Evolutionary conservation across 129 eudicot genomes (phyloP), one percentile per base, ranked within the genome.

Genomic region (Flaveria robusta): DNA sequence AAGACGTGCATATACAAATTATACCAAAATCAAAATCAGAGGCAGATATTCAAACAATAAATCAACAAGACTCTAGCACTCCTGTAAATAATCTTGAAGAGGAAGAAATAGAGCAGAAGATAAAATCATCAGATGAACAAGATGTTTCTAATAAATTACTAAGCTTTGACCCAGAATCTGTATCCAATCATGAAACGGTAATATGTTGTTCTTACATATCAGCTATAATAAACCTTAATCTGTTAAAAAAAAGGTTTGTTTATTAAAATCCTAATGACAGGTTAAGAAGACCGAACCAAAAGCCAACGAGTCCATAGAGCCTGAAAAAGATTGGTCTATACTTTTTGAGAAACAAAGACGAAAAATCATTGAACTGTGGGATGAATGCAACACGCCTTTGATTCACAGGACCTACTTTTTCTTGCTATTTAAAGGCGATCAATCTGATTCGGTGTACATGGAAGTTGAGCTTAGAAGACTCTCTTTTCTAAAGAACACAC

Each of bases 401-500:
- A 87, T 91, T 72, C 97, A 91, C 59, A 84, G 98, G 68, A 82
- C 86, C 79, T 87, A 80, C 56, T 93, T 93, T 74, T 88, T 83
- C 87, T 82, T 93, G 77, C 84, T 93, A 22, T 93, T 93, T 60
- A 85, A 84, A 81, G 98, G 98, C 6, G 98, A 93, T 64, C 86
- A 73, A 34, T 85, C 97, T 3, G 98, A 93, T 68, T 78, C 95
- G 6, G 85, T 91, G 23, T 93, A 93, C 87, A 69, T 93, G 91
- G 97, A 90, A 65, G 98, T 93, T 7, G 98, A 93, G 79, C 88
- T 85, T 13, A 82, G 98, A 74, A 76, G 98, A 41, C 76, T 90
- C 71, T 83, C 93, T 41, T 93, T 85, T 78, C 92, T 93, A 71
- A 84, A 85, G 79, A 83, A 60, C 70, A 13, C 85, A 3, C 60